Evolutionary conservation across 495 filamentous ascomycete species (phyloP).

Genomic region (Aspergillus diversus): DNA sequence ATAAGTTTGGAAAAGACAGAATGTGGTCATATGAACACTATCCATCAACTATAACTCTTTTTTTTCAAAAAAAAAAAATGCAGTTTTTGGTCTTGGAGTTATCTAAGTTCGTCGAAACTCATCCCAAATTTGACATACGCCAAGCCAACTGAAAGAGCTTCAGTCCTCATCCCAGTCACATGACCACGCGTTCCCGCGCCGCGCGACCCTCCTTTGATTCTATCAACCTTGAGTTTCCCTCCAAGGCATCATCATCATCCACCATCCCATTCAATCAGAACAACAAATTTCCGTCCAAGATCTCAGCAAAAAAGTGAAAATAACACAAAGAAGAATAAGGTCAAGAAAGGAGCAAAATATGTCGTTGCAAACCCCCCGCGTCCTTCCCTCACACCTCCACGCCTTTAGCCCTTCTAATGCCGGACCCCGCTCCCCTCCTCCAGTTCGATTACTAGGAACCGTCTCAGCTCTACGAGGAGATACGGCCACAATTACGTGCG

Average conservation of each 20-base stretch:
- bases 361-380: conserved; percentile 67
- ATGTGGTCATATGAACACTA: background rate
- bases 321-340: conserved; percentile 23
- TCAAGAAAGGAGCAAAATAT: conserved; percentile 32
- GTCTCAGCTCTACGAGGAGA: conserved; percentile 80
- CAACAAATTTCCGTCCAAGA: background rate
- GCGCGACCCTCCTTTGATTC: conserved; percentile 3
- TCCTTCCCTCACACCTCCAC: conserved; percentile 68
- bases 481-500: conserved; percentile 74
- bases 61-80: background rate
- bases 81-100: background rate
- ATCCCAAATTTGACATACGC: conserved; percentile 9
- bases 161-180: conserved; percentile 5
- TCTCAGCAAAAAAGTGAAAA: background rate
- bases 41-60: background rate
- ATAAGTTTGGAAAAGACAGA: background rate
- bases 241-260: background rate
- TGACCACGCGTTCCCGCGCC: conserved; percentile 20
- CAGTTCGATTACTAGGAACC: conserved; percentile 85
- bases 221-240: background rate
- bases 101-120: too few species aligned
- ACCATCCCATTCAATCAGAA: conserved; percentile 1
- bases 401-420: conserved; percentile 56
- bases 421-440: conserved; percentile 52
- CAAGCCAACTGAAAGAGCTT: conserved; percentile 9